Conservation (phyloP, 768 basidiomycete species). For the Podaxis rugospora region DNA sequence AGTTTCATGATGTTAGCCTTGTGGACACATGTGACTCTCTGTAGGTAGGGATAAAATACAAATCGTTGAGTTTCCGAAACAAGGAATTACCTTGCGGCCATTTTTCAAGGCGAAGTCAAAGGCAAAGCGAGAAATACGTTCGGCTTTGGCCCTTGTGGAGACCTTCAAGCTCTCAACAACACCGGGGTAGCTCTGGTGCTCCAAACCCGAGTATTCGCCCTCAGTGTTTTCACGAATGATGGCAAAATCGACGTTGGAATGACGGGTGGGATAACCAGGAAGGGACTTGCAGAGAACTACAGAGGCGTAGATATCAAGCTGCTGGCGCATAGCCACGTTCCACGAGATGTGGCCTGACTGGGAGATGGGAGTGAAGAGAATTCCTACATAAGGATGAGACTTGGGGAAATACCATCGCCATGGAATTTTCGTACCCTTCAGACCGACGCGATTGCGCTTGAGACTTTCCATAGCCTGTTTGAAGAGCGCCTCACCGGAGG, state of each 20-base stretch:
- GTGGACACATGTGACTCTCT: constrained; percentile 99
- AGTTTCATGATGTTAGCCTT: constrained; percentile 99
- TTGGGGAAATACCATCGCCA: background rate
- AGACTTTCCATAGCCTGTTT: constrained; percentile 97
- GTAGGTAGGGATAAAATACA: constrained; percentile 11
- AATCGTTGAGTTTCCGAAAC: background rate
- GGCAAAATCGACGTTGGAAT: constrained; percentile 95
- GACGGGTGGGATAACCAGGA: constrained; percentile 93
- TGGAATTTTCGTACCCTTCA: constrained; percentile 69
- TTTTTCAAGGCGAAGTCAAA: constrained; percentile 99
- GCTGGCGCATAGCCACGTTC: constrained; percentile 99
- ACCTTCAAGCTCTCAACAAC: constrained; percentile 99
- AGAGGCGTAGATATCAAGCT: constrained; percentile 98
- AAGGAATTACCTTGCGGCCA: constrained; percentile 73
- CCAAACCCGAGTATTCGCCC: constrained; percentile 98
- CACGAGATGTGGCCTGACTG: constrained; percentile 96
- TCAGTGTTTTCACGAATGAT: constrained; percentile 99
- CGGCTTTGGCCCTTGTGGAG: constrained; percentile 90
- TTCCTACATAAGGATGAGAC: constrained; percentile 51
- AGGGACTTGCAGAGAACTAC: constrained; percentile 98
- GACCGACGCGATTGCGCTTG: constrained; percentile 94
- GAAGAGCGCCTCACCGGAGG: constrained; percentile 91
- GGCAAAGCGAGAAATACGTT: constrained; percentile 94
- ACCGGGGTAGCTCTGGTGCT: constrained; percentile 97
- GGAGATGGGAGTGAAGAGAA: constrained; percentile 97